Evolutionary conservation across 179 eudicot species (phyloP), one percentile per base, ranked within the genome.

Genomic region (Silene noctiflora): DNA sequence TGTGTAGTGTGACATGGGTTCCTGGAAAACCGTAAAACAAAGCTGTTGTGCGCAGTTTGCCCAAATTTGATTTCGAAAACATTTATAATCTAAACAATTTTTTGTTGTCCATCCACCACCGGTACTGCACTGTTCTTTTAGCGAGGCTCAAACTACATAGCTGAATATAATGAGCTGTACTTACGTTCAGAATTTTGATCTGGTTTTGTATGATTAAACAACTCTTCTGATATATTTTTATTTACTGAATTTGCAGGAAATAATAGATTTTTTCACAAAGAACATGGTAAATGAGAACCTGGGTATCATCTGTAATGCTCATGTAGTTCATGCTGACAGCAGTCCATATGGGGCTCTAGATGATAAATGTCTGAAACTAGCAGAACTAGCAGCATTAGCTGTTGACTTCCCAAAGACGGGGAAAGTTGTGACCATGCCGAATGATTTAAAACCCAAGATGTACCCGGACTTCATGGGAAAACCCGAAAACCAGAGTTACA

Each of bases 401-500:
- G 99, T 95, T 59, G 99, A 95, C 85, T 93, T 95, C 79, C 99
- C 99, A 0, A 95, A 95, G 82, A 95, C 97, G 2, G 99, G 99
- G 68, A 86, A 80, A 75, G 33, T 81, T 3, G 95, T 88, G 42
- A 80, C 77, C 5, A 86, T 95, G 96, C 99, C 99, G 7, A 35
- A 63, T 14, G 83, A 85, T 0, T 78, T 93, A 1, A 93, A 78
- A 79, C 96, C 99, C 17, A 89, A 95, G 76, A 48, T 84, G 78
- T 95, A 92, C 81, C 98, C 97, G 0, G 98, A 94, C 82, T 94
- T 92, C 79, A 94, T 94, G 98, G 97, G 91, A n/a, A 94, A 92
- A 77, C 86, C 90, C 10, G 85, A 88, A 0, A 83, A 75, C 35
- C 93, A 87, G 6, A 65, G 95, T 0, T 94, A 94, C 85, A 76